phyloP scores from a whole-genome alignment of 371 early-diverging fungal species.

The Mortierella sp. region DNA sequence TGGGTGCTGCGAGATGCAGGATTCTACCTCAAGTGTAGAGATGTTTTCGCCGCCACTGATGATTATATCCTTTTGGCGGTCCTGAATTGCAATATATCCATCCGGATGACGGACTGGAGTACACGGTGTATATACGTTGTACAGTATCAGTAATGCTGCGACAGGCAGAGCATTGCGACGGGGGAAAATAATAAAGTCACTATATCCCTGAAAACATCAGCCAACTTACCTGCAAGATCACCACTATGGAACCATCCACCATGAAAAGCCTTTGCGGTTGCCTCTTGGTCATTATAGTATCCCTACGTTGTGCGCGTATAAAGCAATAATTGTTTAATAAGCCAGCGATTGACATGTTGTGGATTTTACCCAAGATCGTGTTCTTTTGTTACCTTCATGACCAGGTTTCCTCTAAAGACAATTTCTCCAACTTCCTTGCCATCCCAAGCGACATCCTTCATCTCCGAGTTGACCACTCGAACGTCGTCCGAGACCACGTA shows the following conservation, averaged over 20 bases:
- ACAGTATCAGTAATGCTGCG: too few species aligned
- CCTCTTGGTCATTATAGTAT: constrained; percentile 66
- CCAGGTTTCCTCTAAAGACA: constrained; percentile 71
- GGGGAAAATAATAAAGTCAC: too few species aligned
- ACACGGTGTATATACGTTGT: background rate
- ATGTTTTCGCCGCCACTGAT: constrained; percentile 84
- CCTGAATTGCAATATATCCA: constrained; percentile 74
- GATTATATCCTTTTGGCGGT: constrained; percentile 78
- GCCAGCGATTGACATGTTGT: too few species aligned
- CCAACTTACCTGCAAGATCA: constrained; percentile 64
- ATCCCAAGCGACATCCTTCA: constrained; percentile 65
- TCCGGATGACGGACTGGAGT: constrained; percentile 66
- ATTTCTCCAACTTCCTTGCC: constrained; percentile 74
- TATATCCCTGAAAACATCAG: too few species aligned
- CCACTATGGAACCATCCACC: constrained; percentile 78
- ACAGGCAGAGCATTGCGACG: too few species aligned
- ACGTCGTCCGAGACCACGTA: constrained; percentile 69
- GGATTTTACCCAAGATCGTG: too few species aligned
- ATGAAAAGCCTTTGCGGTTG: constrained; percentile 70
- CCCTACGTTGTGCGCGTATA: constrained; percentile 48
- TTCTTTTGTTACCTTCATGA: constrained; percentile 72
- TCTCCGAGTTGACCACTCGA: constrained; percentile 65
- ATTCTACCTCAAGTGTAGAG: constrained; percentile 77
- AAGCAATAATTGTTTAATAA: too few species aligned
- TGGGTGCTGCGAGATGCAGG: constrained; percentile 66